Evolutionary conservation across 2,329 filamentous ascomycete species (phyloP), one percentile per base, ranked within the genome.

Genomic region (Verticillium tricorpus): DNA sequence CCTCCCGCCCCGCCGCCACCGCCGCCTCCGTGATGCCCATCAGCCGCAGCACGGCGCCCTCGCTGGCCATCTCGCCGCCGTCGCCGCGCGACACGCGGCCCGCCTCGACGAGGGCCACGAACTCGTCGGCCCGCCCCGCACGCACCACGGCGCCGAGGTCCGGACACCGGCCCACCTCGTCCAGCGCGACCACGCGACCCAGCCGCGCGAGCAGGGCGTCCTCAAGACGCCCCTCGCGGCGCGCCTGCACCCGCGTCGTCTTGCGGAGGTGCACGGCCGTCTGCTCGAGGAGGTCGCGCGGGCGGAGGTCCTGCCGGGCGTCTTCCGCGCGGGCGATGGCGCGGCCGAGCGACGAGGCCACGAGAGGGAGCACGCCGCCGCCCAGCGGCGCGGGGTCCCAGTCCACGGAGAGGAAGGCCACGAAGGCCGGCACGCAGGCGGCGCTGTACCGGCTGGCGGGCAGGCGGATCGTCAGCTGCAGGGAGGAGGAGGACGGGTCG

Each of bases 341-440:
- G 31, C 15, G 14, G 54, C 28, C 25, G 28, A 32, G 17, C 7
- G 14, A 14, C 17, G 8, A 4, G 54, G 54, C 17, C 25, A 56
- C 8, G 25, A 35, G n/a, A 3, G 14, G 6, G 15, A 56, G 54
- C 15, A 14, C 5, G 6, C 54, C 32, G 54, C 25, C 32, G 56
- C 31, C 35, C 22, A 63, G 45, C 8, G 55, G 8, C 17, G 39
- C 31, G 19, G 63, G 52, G 25, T 54, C 39, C 63, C 63, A 64
- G 19, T 52, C 22, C 8, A 64, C 22, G 35, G 59, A 60, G 59
- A 56, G 61, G n/a, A 63, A 37, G 0, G 63, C 63, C n/a, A 59
- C 57, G 2, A 63, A 55, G 4, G 63, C 59, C 5, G 59, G 32
- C 19, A 59, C 59, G 34, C 60, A 60, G 17, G 35, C 2, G 4